Evolutionary conservation across 1,284 basidiomycete genomes (phyloP).

Genomic region (Ustilago loliicola): DNA sequence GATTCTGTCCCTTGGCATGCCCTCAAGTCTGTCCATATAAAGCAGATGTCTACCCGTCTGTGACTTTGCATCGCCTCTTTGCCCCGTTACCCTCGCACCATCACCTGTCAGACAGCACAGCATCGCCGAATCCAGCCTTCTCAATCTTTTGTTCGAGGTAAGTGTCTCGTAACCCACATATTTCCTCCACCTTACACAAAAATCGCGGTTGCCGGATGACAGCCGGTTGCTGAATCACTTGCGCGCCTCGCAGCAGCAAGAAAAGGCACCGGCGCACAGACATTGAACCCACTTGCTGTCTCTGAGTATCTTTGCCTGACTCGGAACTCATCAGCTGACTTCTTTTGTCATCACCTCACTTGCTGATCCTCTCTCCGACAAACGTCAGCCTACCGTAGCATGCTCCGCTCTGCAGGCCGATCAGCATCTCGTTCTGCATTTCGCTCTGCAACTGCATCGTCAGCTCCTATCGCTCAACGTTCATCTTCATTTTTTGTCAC

Average conservation of each 20-base stretch:
- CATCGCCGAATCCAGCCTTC: neutral
- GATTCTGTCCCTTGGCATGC: neutral
- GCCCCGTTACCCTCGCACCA: too few species aligned
- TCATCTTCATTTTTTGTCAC: neutral
- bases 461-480: constrained; percentile 1
- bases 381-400: constrained; percentile 26
- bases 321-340: constrained; percentile 1
- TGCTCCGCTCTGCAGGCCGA: constrained; percentile 41
- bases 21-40: neutral
- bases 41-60: neutral
- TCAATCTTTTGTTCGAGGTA: neutral
- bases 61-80: neutral
- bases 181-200: neutral
- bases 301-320: neutral
- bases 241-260: neutral
- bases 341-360: neutral
- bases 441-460: constrained; percentile 5
- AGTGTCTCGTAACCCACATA: neutral
- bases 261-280: neutral
- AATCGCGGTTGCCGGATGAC: neutral
- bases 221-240: constrained; percentile 5
- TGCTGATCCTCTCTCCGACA: neutral
- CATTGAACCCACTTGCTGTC: neutral
- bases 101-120: too few species aligned
- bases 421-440: constrained; percentile 22